These are phyloP conservation scores for Leishmania lainsoni DNA, from an alignment of 208 protist genomes.

Conservation along the genomic window DNA sequence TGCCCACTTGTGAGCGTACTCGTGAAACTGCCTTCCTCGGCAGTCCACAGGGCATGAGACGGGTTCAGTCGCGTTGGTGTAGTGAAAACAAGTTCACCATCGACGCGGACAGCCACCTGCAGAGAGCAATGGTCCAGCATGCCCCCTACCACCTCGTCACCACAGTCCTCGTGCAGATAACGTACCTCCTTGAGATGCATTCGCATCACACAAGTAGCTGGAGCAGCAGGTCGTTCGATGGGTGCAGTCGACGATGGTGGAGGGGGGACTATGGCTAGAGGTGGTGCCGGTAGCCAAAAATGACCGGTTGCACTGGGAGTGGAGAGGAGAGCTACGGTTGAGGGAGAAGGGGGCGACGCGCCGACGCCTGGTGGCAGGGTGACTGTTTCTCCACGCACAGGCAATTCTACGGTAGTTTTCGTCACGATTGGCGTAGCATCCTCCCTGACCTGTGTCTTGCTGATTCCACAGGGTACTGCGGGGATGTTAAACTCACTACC, in stretches of 20 bases:
- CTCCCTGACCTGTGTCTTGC: background rate
- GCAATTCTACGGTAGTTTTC: no score
- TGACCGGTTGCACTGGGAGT: background rate
- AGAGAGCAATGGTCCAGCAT: conserved; percentile 39
- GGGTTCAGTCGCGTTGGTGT: conserved; percentile 33
- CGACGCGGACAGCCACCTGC: conserved; percentile 61
- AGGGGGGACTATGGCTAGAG: conserved; percentile 1
- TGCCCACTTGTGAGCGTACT: conserved; percentile 21
- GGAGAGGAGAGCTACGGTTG: background rate
- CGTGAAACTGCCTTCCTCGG: conserved; percentile 35
- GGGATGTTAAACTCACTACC: background rate
- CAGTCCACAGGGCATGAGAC: conserved; percentile 45
- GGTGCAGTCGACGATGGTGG: background rate
- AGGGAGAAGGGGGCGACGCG: background rate
- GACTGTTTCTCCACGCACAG: background rate
- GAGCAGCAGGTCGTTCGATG: background rate
- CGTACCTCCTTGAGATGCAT: conserved; percentile 44
- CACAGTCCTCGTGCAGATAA: conserved; percentile 36
- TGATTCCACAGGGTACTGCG: no score
- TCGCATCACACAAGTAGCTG: background rate
- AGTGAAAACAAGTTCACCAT: conserved; percentile 40
- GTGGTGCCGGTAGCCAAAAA: conserved; percentile 1
- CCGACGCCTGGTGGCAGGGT: background rate
- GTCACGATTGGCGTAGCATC: background rate
- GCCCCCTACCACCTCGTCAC: conserved; percentile 38